Base-by-base conservation (phyloP, 495 filamentous ascomycete species). In the Paragyromitra xinjiangensis region DNA sequence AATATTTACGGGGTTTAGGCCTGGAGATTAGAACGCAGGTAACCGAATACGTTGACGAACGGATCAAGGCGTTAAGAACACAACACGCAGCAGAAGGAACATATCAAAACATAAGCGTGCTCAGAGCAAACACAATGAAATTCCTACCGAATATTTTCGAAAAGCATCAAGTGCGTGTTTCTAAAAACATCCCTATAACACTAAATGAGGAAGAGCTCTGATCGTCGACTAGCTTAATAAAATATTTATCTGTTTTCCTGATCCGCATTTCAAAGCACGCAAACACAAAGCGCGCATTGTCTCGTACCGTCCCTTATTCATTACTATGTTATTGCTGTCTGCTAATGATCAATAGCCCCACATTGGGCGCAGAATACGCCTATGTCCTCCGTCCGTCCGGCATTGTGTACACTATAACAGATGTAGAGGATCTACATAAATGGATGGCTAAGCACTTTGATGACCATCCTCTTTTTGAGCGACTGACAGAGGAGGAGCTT, bases 251-350 rank as follows among this genome's bases (percentile, higher is more conserved):
- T 98, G 95, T 86, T 99, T 99, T 84, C 95, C 95, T 0, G 95
- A 99, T 82, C 95, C 95, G 75, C 95, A 99, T 83, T 99, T 99
- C 87, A 99, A 99, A 85, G 89, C 91, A 29, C 90, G 95, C 64
- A 99, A 99, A 85, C 96, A 97, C 85, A 99, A 98, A 84, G 93
- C 94, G 69, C 86, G 95, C 6, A 99, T 99, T 81, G 91, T 99
- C 26, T 93, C 92, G 79, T 81, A 75, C 29, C 42, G 64, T 53
- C 34, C 53, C 62, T 12, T 11, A 14, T 19, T 45, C 22, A 16
- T 61, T 45, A 19, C 2, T n/a, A 16, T 6, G 8, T 2, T 1
- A 37, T 14, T 45, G 24, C 26, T 6, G 12, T 19, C 37, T 65
- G 48, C 76, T 80, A 64, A 80, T 48, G 26, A 65, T 51, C 14